A percentile compares a stretch with the other conserved stretches of the same genome.
Evolutionary conservation across 148 eudicot species (phyloP).

Genomic region (Silene latifolia): DNA sequence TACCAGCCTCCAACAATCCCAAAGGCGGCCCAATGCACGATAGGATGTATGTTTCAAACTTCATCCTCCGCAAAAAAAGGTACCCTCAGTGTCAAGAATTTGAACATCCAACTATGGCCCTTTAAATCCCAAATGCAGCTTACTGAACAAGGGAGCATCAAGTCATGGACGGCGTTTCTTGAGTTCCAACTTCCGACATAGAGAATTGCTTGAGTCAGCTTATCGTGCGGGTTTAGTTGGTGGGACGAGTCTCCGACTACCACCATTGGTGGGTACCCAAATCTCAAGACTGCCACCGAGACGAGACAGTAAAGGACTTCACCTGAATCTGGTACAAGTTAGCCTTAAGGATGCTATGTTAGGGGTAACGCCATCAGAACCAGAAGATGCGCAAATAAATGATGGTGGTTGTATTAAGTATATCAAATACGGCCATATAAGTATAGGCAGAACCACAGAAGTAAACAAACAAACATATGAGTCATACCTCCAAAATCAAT

Average conservation of each 20-base stretch:
- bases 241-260: constrained; percentile 34
- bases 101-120: no score
- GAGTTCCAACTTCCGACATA: constrained; percentile 37
- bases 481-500: constrained; percentile 1
- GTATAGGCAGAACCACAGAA: constrained; percentile 2
- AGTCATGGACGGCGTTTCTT: constrained; percentile 45
- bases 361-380: no score
- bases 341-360: no score
- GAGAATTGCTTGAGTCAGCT: constrained; percentile 37
- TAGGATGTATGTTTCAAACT: no score
- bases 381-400: no score
- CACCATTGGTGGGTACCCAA: constrained; percentile 23
- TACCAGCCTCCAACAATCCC: no score
- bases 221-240: constrained; percentile 29
- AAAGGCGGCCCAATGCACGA: no score
- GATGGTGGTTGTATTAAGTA: background rate
- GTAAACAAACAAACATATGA: no score
- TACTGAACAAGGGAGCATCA: constrained; percentile 43
- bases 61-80: no score
- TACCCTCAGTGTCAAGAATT: no score
- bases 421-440: background rate
- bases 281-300: background rate
- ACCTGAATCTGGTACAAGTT: background rate
- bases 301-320: background rate
- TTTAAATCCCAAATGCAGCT: constrained; percentile 14